Percentiles rank a stretch among this genome's conserved stretches.
Conservation (phyloP, 768 basidiomycete species). For the Boletus pseudo-olivaceus region DNA sequence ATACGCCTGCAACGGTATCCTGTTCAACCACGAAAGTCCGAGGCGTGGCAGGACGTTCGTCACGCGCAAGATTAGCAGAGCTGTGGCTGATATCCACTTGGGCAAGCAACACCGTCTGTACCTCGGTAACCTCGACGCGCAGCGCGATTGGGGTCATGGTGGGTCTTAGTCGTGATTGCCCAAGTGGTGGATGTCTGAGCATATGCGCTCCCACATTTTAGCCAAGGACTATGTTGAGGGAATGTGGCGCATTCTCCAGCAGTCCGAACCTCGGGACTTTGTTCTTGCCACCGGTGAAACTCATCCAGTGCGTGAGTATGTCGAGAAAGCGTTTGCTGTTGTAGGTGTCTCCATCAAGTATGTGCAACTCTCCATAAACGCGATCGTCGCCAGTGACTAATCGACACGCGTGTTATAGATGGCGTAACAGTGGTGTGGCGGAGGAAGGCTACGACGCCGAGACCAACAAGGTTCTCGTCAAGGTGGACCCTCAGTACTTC, state of each 20-base stretch:
- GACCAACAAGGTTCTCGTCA: slow-evolving; percentile 71
- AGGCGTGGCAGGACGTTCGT: slow-evolving; percentile 93
- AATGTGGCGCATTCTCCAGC: slow-evolving; percentile 97
- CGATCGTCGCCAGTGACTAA: slow-evolving; percentile 3
- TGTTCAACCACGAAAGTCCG: slow-evolving; percentile 98
- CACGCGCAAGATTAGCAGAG: slow-evolving; percentile 90
- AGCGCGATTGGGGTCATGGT: slow-evolving; percentile 99
- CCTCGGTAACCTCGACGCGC: slow-evolving; percentile 90
- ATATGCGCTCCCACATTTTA: slow-evolving; percentile 23
- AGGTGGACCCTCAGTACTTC: slow-evolving; percentile 88
- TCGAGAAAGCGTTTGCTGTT: slow-evolving; percentile 77
- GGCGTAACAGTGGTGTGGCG: slow-evolving; percentile 69
- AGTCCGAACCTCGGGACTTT: slow-evolving; percentile 78
- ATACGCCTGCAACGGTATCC: slow-evolving; percentile 94
- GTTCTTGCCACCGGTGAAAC: slow-evolving; percentile 97
- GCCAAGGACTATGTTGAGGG: slow-evolving; percentile 93
- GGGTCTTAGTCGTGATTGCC: slow-evolving; percentile 20
- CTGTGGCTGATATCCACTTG: slow-evolving; percentile 86
- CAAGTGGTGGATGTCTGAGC: slow-evolving; percentile 1
- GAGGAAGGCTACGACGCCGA: slow-evolving; percentile 75
- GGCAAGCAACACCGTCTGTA: slow-evolving; percentile 90
- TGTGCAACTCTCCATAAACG: slow-evolving; percentile 14
- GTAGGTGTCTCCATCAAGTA: slow-evolving; percentile 68
- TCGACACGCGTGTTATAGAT: slow-evolving; percentile 39
- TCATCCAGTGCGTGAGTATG: slow-evolving; percentile 90